Percentiles rank a stretch among this genome's conserved stretches.
Evolutionary conservation across 306 rosid species (phyloP).

Genomic region (Myrica gale): DNA sequence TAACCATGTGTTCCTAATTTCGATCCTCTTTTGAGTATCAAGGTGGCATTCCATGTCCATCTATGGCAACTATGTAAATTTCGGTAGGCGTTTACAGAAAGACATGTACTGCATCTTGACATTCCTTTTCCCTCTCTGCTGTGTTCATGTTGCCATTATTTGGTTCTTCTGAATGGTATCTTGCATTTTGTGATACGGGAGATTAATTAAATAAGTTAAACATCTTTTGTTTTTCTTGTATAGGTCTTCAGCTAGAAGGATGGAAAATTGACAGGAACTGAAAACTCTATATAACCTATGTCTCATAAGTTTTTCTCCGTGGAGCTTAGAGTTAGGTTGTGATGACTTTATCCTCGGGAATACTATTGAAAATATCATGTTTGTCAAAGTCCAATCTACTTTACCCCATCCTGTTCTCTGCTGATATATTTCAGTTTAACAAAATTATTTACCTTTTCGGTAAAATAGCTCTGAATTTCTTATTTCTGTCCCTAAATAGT

Average conservation of each 20-base stretch:
- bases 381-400: too few relatives aligned
- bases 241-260: neutral
- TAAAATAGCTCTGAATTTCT: too few relatives aligned
- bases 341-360: too few relatives aligned
- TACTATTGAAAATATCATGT: too few relatives aligned
- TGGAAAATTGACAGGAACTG: neutral
- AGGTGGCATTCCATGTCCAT: neutral
- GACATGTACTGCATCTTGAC: neutral
- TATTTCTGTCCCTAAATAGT: too few relatives aligned
- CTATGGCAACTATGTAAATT: neutral
- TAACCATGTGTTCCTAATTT: neutral
- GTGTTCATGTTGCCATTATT: neutral
- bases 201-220: neutral
- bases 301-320: too few relatives aligned
- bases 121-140: neutral
- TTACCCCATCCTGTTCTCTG: too few relatives aligned
- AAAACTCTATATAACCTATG: neutral
- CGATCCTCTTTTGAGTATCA: neutral
- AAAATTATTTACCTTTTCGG: too few relatives aligned
- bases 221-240: neutral
- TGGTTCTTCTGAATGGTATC: neutral
- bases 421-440: too few relatives aligned
- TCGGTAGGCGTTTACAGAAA: neutral
- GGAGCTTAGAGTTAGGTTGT: neutral
- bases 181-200: neutral